Conservation (phyloP, 2,329 filamentous ascomycete species). For the Trichoderma cornu-damae region DNA sequence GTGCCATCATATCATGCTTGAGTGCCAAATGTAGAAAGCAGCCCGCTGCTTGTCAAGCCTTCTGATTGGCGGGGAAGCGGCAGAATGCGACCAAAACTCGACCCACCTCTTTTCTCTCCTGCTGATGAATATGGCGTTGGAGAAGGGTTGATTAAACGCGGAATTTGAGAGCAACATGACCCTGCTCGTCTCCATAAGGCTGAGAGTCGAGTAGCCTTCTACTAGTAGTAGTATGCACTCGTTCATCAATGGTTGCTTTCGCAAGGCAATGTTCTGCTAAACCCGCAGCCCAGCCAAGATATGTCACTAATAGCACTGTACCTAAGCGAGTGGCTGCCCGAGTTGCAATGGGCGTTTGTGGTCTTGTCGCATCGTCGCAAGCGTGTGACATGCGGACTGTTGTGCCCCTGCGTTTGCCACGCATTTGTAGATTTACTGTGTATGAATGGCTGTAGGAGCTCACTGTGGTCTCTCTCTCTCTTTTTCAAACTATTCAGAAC, state of each 20-base stretch:
- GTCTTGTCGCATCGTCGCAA: background rate
- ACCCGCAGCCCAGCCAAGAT: background rate
- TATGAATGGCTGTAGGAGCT: background rate
- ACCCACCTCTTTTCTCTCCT: background rate
- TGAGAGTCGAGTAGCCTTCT: background rate
- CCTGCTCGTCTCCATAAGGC: conserved; percentile 1
- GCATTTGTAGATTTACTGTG: background rate
- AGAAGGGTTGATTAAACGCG: background rate
- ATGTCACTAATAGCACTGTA: background rate
- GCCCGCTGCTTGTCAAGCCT: background rate
- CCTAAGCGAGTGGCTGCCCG: background rate
- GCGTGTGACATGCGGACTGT: background rate
- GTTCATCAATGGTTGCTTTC: background rate
- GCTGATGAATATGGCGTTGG: background rate
- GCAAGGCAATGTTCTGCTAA: background rate
- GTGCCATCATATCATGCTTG: background rate
- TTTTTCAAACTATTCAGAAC: background rate
- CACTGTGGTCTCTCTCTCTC: background rate
- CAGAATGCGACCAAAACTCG: background rate
- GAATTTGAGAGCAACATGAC: background rate
- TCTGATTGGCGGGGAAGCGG: conserved; percentile 10
- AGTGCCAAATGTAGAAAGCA: background rate
- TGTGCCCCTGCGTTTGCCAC: background rate
- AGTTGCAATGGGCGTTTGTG: background rate
- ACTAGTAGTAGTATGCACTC: background rate